Evolutionary conservation across 441 rosid genomes (phyloP), one percentile per base, ranked within the genome.

Genomic region (Rhodomyrtus psidioides): DNA sequence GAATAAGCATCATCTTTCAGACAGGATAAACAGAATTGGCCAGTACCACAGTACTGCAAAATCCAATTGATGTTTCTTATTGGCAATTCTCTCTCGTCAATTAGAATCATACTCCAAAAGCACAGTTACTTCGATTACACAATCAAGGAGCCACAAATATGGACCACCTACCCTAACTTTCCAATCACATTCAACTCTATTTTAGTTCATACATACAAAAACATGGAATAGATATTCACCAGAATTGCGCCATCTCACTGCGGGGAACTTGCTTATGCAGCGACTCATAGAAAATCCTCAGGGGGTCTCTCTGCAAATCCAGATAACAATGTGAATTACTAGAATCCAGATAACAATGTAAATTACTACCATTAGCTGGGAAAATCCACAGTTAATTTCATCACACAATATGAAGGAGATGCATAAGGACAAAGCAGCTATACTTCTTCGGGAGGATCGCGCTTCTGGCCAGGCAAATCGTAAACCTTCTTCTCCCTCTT

Each of bases 201-300:
- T 84, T 44, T 30, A 13, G 81, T 44, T 23, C 12, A 44, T 58
- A 21, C 30, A 49, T 15, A 83, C 9, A 53, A 23, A 4, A 81
- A 27, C 65, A 44, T 19, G 88, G 42, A 24, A 82, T 79, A 87
- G 88, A 46, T 14, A 53, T 95, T 95, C 90, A 96, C 98, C 99
- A 97, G 91, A 96, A 85, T 89, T 96, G 96, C 16, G 99, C 98
- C 99, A 97, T 96, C 89, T 95, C 96, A 57, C 99, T 94, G 8
- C 86, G 86, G 17, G 99, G 98, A 87, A 92, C 60, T 90, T 97
- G 98, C 90, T 95, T 81, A 89, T 91, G 91, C 70, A 97, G 91
- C 6, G 99, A 87, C 89, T 97, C 99, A 34, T 96, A 95, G 89
- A 96, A 97, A 86, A 97, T 92, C 94, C 97, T 93, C 79, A 96